Base-by-base conservation (phyloP, 257 asterid species). In the Salvia splendens region DNA sequence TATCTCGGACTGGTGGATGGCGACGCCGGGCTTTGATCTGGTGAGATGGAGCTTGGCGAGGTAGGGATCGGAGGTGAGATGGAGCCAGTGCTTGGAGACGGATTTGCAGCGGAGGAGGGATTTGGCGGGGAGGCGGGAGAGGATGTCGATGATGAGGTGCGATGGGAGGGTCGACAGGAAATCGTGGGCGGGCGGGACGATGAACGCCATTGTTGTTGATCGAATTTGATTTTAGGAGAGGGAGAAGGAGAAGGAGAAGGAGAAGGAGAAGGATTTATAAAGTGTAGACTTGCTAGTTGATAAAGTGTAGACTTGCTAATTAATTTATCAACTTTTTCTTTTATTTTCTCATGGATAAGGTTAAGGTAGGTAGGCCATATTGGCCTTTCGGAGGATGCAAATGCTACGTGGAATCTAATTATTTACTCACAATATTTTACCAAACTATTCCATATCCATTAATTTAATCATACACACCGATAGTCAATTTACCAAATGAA, bases 71-170 rank as follows among this genome's bases (percentile, higher is more conserved):
- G 67, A 64, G 64, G 75, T 49, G 15, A 83, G 64, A 8, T 69
- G 51, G 9, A 63, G 75, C 76, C 79, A 83, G 12, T 59, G 35
- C 72, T 68, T 80, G 85, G 81, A 79, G 12, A 85, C 79, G 12
- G 48, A 65, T 58, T 72, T 71, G 70, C 78, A 54, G 5, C 41
- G 64, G 33, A 76, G 24, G 40, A 79, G 52, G 24, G 72, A 12
- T 11, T 72, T 78, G 0, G 74, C 73, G 8, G 88, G 88, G 8
- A 81, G 77, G 41, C 82, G 51, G 0, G 86, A 63, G 11, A 83
- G 77, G 14, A 85, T 74, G n/a, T 75, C 74, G 16, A 68, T 3
- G 11, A 81, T 17, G 57, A 81, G 45, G 24, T 76, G 77, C 0
- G 85, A 48, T 6, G 83, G 82, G 30, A 79, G 79, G 68, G 47